These are phyloP conservation scores for Epichloe festucae DNA, from an alignment of 2,329 filamentous ascomycete species.

Conservation along the genomic window DNA sequence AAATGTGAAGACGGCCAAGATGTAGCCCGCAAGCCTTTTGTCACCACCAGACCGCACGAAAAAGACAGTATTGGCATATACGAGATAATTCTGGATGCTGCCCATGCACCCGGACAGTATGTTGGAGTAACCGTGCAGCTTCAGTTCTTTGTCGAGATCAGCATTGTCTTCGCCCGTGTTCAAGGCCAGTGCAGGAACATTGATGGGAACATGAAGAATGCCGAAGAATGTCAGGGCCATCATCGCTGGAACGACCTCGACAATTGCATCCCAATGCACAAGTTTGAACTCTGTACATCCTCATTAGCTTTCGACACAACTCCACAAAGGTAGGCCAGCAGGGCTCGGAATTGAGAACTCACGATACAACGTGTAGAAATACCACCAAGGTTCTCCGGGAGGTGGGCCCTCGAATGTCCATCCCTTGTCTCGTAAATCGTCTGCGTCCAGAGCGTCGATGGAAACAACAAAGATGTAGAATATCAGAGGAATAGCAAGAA, in stretches of 20 bases:
- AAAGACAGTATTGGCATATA: constrained; percentile 94
- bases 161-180: constrained; percentile 87
- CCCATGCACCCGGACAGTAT: constrained; percentile 74
- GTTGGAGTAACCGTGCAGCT: constrained; percentile 88
- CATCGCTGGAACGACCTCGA: constrained; percentile 85
- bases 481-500: constrained; percentile 60
- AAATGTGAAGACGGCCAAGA: constrained; percentile 70
- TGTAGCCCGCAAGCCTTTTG: constrained; percentile 69
- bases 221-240: constrained; percentile 95
- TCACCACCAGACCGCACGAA: constrained; percentile 90
- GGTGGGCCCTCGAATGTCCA: constrained; percentile 90
- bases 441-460: constrained; percentile 54
- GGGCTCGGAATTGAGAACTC: constrained; percentile 20
- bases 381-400: constrained; percentile 84
- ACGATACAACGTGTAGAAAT: constrained; percentile 94
- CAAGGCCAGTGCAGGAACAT: constrained; percentile 84
- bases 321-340: background rate
- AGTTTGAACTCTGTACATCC: constrained; percentile 53
- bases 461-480: constrained; percentile 69
- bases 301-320: background rate
- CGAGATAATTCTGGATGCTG: constrained; percentile 92
- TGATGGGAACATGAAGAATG: constrained; percentile 93
- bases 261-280: constrained; percentile 72
- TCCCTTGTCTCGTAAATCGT: constrained; percentile 54
- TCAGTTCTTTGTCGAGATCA: constrained; percentile 79